A percentile compares a stretch with the other conserved stretches of the same genome.
phyloP scores from a whole-genome alignment of 2,329 filamentous ascomycete species.

The Botrytis sinoallii region DNA sequence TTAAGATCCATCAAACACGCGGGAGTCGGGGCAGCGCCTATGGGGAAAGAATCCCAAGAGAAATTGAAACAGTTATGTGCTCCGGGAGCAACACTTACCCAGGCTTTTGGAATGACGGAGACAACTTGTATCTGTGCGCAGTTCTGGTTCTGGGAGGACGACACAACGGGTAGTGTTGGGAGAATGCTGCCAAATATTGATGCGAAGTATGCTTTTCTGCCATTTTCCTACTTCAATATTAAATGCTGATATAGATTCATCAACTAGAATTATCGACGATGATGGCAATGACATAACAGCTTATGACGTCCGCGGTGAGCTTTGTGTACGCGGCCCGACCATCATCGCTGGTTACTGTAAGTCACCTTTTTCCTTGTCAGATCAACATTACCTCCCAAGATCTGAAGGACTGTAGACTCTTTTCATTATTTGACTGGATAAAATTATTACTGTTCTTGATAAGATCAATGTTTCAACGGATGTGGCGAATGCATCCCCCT shows the following conservation, averaged over 20 bases:
- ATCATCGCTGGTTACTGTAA: constrained; percentile 70
- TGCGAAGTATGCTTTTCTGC: constrained; percentile 29
- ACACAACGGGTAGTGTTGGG: constrained; percentile 48
- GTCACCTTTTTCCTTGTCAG: not conserved
- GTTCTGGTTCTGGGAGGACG: constrained; percentile 48
- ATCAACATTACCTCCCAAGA: not conserved
- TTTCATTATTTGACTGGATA: not conserved
- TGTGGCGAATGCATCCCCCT: not conserved
- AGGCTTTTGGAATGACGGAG: constrained; percentile 56
- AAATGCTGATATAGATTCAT: not conserved
- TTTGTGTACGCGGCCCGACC: constrained; percentile 70
- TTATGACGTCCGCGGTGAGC: constrained; percentile 39
- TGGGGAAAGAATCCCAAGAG: constrained; percentile 43
- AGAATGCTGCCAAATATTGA: constrained; percentile 42
- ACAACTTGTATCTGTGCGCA: constrained; percentile 27
- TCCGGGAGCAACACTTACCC: constrained; percentile 42
- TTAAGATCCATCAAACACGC: constrained; percentile 56
- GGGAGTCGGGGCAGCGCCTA: constrained; percentile 48
- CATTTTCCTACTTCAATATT: not conserved
- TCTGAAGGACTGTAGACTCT: not conserved
- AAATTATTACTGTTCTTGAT: not conserved
- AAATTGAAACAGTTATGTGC: constrained; percentile 43
- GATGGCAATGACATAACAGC: constrained; percentile 30
- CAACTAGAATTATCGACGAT: constrained; percentile 31
- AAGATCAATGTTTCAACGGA: not conserved